A percentile compares a stretch with the other conserved stretches of the same genome.
phyloP scores from a whole-genome alignment of 2,329 filamentous ascomycete genomes.

The Rugonectria rugulosa region DNA sequence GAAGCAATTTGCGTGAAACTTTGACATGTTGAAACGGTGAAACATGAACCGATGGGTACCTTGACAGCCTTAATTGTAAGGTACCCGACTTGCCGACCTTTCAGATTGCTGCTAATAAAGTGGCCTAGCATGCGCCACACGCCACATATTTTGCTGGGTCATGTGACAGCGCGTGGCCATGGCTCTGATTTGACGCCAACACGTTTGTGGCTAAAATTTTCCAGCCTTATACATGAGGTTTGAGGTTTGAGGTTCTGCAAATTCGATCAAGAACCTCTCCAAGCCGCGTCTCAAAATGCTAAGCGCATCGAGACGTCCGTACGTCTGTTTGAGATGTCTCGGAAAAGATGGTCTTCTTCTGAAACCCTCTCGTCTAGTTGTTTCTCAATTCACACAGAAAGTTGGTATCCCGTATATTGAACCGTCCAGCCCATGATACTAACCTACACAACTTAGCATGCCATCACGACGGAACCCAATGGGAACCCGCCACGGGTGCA shows the following conservation, averaged over 20 bases:
- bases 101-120: constrained; percentile 2
- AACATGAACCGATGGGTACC: neutral
- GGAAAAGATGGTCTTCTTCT: constrained; percentile 23
- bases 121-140: constrained; percentile 17
- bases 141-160: too few species aligned
- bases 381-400: constrained; percentile 13
- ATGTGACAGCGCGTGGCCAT: constrained; percentile 38
- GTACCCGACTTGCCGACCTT: neutral
- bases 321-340: constrained; percentile 46
- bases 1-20: neutral
- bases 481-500: constrained; percentile 4
- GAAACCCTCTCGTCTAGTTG: constrained; percentile 14
- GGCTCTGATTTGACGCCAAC: constrained; percentile 18
- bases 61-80: neutral
- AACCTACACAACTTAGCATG: constrained; percentile 18
- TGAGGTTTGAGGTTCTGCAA: neutral
- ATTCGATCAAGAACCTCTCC: neutral
- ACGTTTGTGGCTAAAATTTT: constrained; percentile 37
- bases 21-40: neutral
- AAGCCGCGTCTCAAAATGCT: too few species aligned
- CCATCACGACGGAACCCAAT: constrained; percentile 14
- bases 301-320: constrained; percentile 38
- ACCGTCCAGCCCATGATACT: neutral
- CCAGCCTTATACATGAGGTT: constrained; percentile 18
- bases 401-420: constrained; percentile 21